These are phyloP conservation scores for Pleomassaria siparia DNA, from an alignment of 2,329 filamentous ascomycete genomes.

Conservation along the genomic window DNA sequence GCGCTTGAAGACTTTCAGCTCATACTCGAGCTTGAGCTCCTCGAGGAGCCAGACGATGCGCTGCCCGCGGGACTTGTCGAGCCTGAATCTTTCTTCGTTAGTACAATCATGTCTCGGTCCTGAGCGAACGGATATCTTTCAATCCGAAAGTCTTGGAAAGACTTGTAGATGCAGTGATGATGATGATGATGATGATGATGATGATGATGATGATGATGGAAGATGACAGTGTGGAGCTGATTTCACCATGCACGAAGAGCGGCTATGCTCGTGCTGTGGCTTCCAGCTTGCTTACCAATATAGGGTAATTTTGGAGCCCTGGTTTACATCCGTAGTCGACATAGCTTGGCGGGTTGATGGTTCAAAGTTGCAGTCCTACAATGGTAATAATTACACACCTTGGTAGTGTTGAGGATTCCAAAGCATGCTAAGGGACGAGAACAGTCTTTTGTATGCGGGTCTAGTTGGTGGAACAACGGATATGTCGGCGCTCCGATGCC, in stretches of 20 bases:
- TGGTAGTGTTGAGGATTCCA: not conserved
- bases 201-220: slow-evolving; percentile 10
- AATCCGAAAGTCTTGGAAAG: slow-evolving; percentile 1
- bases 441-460: not conserved
- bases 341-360: slow-evolving; percentile 3
- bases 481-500: not conserved
- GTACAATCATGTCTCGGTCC: slow-evolving; percentile 6
- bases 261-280: too few relatives aligned
- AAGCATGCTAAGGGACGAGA: not conserved
- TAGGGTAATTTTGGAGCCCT: slow-evolving; percentile 38
- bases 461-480: not conserved
- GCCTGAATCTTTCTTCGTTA: slow-evolving; percentile 59
- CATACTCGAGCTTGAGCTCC: slow-evolving; percentile 76
- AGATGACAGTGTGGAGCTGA: not conserved
- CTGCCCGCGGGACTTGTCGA: slow-evolving; percentile 79
- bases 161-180: not conserved
- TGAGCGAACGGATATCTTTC: slow-evolving; percentile 7
- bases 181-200: slow-evolving; percentile 5
- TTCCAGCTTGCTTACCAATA: slow-evolving; percentile 37
- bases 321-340: slow-evolving; percentile 20
- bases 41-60: slow-evolving; percentile 84
- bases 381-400: not conserved
- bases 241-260: too few relatives aligned
- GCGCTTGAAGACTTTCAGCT: slow-evolving; percentile 78
- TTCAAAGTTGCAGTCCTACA: not conserved